Evolutionary conservation across 805 yeast genomes (phyloP).

Genomic region (Saccharomycopsis olivae): DNA sequence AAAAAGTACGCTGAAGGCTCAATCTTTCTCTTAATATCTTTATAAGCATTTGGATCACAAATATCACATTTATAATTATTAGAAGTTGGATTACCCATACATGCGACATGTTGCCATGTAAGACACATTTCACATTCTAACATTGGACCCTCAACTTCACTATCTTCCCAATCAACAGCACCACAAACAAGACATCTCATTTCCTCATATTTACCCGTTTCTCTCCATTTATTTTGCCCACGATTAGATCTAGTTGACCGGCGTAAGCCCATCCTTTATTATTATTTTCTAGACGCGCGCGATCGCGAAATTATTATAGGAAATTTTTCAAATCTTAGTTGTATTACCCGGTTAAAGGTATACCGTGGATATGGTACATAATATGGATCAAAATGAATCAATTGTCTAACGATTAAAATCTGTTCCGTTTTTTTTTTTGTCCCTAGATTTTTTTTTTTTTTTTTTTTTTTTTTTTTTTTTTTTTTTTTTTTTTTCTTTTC

Average conservation of each 20-base stretch:
- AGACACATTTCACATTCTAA: conserved; percentile 55
- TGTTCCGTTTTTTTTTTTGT: too few species aligned
- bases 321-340: too few species aligned
- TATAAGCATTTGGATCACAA: conserved; percentile 35
- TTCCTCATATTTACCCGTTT: conserved; percentile 21
- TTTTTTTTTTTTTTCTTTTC: too few species aligned
- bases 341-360: too few species aligned
- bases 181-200: conserved; percentile 58
- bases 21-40: conserved; percentile 25
- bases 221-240: not conserved
- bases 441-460: too few species aligned
- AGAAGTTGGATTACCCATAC: conserved; percentile 34
- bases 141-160: conserved; percentile 47
- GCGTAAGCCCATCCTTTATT: not conserved
- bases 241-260: conserved; percentile 7
- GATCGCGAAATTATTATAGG: too few species aligned
- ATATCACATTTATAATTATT: conserved; percentile 41
- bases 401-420: too few species aligned
- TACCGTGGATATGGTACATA: too few species aligned
- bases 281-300: not conserved
- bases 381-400: too few species aligned
- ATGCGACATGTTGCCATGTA: conserved; percentile 64
- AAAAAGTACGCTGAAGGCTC: conserved; percentile 24
- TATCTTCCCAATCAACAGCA: conserved; percentile 43
- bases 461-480: too few species aligned